These are phyloP conservation scores for Eucalyptus lansdowneana DNA, from an alignment of 345 rosid genomes.

Conservation along the genomic window DNA sequence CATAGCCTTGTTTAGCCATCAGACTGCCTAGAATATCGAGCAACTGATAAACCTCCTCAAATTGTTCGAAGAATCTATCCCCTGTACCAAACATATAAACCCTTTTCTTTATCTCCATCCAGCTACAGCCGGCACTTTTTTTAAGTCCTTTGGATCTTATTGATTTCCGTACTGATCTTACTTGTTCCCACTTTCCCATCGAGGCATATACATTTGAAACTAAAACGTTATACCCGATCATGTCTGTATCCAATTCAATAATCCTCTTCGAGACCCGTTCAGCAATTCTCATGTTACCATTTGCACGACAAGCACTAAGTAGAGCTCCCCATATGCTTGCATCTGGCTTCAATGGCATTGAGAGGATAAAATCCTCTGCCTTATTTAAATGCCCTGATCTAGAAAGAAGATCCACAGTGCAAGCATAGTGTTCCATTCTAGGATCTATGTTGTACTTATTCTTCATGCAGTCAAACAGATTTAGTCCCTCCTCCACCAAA, in stretches of 20 bases:
- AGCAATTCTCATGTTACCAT: conserved; percentile 40
- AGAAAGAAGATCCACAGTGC: conserved; percentile 65
- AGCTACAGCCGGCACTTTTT: conserved; percentile 62
- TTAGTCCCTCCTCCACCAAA: conserved; percentile 54
- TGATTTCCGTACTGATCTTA: conserved; percentile 32
- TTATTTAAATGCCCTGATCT: conserved; percentile 41
- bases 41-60: conserved; percentile 31
- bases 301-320: conserved; percentile 48
- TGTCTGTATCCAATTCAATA: conserved; percentile 37
- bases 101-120: conserved; percentile 53
- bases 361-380: conserved; percentile 27
- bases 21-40: conserved; percentile 21
- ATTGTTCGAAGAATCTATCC: conserved; percentile 28
- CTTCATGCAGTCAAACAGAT: conserved; percentile 39
- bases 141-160: conserved; percentile 41
- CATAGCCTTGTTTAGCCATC: conserved; percentile 51
- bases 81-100: conserved; percentile 40
- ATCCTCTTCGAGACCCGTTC: conserved; percentile 41
- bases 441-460: conserved; percentile 34
- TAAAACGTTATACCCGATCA: conserved; percentile 43
- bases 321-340: conserved; percentile 51
- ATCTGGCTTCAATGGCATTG: conserved; percentile 58
- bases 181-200: conserved; percentile 52
- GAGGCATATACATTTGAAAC: conserved; percentile 59
- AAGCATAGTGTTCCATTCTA: conserved; percentile 55